Evolutionary conservation across 768 basidiomycete genomes (phyloP).

Genomic region (Harrya chromipes): DNA sequence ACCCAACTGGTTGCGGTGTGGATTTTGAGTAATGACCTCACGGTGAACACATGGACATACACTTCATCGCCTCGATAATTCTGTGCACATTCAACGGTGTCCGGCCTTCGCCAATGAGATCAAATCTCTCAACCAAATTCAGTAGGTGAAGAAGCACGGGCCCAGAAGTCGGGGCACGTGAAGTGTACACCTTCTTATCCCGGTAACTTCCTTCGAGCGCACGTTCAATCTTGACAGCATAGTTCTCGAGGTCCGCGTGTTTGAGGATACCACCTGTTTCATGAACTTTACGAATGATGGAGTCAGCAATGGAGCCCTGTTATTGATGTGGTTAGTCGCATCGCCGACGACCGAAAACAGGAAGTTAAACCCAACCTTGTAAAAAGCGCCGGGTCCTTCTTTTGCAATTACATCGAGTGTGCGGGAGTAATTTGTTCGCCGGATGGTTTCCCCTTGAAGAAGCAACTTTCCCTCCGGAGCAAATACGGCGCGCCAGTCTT

Average conservation of each 20-base stretch:
- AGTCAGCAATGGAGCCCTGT: slow-evolving; percentile 79
- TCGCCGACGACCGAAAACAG: slow-evolving; percentile 5
- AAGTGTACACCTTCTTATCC: slow-evolving; percentile 77
- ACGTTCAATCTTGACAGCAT: slow-evolving; percentile 61
- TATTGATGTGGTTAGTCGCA: slow-evolving; percentile 12
- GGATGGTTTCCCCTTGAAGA: slow-evolving; percentile 70
- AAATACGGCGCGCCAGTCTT: slow-evolving; percentile 83
- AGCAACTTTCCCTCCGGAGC: slow-evolving; percentile 72
- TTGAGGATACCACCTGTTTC: slow-evolving; percentile 79
- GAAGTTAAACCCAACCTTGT: slow-evolving; percentile 48
- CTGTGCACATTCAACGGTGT: slow-evolving; percentile 74
- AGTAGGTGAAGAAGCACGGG: slow-evolving; percentile 90
- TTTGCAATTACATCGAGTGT: slow-evolving; percentile 74
- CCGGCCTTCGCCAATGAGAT: slow-evolving; percentile 45
- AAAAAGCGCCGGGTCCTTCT: slow-evolving; percentile 80
- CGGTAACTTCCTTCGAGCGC: slow-evolving; percentile 79
- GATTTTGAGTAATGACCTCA: slow-evolving; percentile 8
- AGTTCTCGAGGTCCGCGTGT: slow-evolving; percentile 67
- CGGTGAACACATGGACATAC: slow-evolving; percentile 37
- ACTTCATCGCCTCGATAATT: slow-evolving; percentile 83
- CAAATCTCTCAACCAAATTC: slow-evolving; percentile 83
- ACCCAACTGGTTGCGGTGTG: slow-evolving; percentile 45
- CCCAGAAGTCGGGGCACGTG: slow-evolving; percentile 82
- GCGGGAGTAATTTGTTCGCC: slow-evolving; percentile 68
- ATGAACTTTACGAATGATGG: slow-evolving; percentile 67